Percentiles rank a stretch among this genome's conserved stretches.
phyloP scores from a whole-genome alignment of 2,329 filamentous ascomycete genomes.

The Metarhizium guizhouense region DNA sequence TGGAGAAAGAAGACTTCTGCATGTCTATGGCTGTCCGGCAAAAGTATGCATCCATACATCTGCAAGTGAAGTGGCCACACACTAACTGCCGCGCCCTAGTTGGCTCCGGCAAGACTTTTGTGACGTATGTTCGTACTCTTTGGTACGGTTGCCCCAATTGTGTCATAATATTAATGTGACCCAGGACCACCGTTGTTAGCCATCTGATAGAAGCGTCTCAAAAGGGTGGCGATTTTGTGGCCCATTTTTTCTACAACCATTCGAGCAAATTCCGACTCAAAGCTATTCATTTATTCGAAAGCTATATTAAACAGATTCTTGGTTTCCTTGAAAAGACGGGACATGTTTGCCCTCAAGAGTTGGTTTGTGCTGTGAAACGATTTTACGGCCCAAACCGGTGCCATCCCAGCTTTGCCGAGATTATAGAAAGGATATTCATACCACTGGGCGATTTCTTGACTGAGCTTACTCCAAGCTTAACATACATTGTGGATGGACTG shows the following conservation, averaged over 20 bases:
- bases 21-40: background rate
- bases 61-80: background rate
- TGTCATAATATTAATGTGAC: background rate
- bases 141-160: background rate
- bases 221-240: background rate
- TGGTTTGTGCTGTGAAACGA: background rate
- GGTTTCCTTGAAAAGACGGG: background rate
- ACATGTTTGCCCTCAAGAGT: background rate
- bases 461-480: background rate
- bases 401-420: background rate
- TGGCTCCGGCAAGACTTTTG: background rate
- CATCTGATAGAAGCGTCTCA: background rate
- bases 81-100: background rate
- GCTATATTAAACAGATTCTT: conserved; percentile 1
- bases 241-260: background rate
- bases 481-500: background rate
- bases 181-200: background rate
- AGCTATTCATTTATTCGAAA: background rate
- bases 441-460: background rate
- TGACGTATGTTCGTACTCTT: background rate
- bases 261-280: background rate
- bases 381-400: background rate
- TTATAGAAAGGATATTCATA: background rate
- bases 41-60: background rate
- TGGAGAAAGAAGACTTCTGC: background rate